A percentile compares a stretch with the other conserved stretches of the same genome.
phyloP scores from a whole-genome alignment of 306 rosid genomes.

The Carpinus fangiana region DNA sequence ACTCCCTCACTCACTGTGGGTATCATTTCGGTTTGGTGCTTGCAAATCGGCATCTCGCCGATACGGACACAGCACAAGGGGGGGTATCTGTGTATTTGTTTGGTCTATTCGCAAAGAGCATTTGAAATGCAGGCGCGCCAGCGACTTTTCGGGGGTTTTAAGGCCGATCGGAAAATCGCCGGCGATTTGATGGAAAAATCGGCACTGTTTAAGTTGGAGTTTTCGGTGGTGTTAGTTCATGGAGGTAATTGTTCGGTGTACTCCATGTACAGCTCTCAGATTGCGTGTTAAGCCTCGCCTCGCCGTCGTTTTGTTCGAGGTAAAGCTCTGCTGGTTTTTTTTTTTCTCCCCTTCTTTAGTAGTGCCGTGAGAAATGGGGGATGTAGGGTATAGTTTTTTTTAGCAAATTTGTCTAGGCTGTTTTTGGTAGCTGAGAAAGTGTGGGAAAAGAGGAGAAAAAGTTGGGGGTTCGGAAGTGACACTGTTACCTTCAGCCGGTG shows the following conservation, averaged over 20 bases:
- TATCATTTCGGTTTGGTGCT: slow-evolving; percentile 1
- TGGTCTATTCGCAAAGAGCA: neutral
- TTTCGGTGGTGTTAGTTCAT: slow-evolving; percentile 36
- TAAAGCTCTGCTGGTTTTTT: slow-evolving; percentile 37
- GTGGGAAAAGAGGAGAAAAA: slow-evolving; percentile 13
- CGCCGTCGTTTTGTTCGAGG: slow-evolving; percentile 55
- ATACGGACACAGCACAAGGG: neutral
- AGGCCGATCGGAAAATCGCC: slow-evolving; percentile 54
- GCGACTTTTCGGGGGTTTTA: slow-evolving; percentile 42
- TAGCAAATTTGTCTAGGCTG: neutral
- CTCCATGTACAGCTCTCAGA: slow-evolving; percentile 47
- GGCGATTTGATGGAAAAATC: slow-evolving; percentile 77
- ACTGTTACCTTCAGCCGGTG: slow-evolving; percentile 13
- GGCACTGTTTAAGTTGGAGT: slow-evolving; percentile 29
- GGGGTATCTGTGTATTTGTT: slow-evolving; percentile 9
- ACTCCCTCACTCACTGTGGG: neutral
- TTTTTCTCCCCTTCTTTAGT: neutral
- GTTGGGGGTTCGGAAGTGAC: slow-evolving; percentile 9
- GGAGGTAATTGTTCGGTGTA: slow-evolving; percentile 61
- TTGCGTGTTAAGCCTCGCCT: slow-evolving; percentile 50
- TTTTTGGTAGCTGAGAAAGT: slow-evolving; percentile 30
- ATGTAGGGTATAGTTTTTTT: slow-evolving; percentile 34
- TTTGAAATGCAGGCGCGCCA: slow-evolving; percentile 48
- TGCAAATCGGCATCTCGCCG: slow-evolving; percentile 33
- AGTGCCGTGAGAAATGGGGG: slow-evolving; percentile 9